Evolutionary conservation across 371 early-diverging fungal genomes (phyloP).

Genomic region (Nosema muscidifuracis): DNA sequence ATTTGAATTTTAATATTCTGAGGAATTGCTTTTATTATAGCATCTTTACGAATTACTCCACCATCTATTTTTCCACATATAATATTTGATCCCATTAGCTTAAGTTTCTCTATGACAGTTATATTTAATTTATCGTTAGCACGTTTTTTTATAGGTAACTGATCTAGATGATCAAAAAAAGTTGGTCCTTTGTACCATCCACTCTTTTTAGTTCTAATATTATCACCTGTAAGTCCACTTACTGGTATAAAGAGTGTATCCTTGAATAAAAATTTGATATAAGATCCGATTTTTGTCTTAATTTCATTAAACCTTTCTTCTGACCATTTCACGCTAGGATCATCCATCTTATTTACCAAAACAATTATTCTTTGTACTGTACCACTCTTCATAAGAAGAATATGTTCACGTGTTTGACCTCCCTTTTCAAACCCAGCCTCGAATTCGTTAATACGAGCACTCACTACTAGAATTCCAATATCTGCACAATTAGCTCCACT

Average conservation of each 20-base stretch:
- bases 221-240: conserved; percentile 59
- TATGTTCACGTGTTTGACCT: conserved; percentile 99
- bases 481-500: conserved; percentile 82
- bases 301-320: conserved; percentile 57
- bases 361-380: conserved; percentile 51
- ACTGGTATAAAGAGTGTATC: conserved; percentile 58
- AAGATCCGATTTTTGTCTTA: conserved; percentile 34
- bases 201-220: conserved; percentile 36
- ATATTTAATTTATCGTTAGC: conserved; percentile 17
- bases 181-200: conserved; percentile 58
- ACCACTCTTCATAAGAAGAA: conserved; percentile 71
- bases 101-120: conserved; percentile 53
- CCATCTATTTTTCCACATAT: conserved; percentile 49
- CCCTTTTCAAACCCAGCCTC: conserved; percentile 92
- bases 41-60: conserved; percentile 38
- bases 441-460: conserved; percentile 85
- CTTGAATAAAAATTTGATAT: conserved; percentile 41
- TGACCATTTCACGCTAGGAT: conserved; percentile 50
- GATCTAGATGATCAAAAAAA: conserved; percentile 57
- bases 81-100: conserved; percentile 39
- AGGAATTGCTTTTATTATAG: conserved; percentile 47
- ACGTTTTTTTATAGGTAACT: conserved; percentile 36
- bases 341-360: conserved; percentile 64
- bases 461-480: conserved; percentile 83
- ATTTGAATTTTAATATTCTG: conserved; percentile 34